Evolutionary conservation across 2,329 filamentous ascomycete genomes (phyloP).

Genomic region (Zasmidium angulare): DNA sequence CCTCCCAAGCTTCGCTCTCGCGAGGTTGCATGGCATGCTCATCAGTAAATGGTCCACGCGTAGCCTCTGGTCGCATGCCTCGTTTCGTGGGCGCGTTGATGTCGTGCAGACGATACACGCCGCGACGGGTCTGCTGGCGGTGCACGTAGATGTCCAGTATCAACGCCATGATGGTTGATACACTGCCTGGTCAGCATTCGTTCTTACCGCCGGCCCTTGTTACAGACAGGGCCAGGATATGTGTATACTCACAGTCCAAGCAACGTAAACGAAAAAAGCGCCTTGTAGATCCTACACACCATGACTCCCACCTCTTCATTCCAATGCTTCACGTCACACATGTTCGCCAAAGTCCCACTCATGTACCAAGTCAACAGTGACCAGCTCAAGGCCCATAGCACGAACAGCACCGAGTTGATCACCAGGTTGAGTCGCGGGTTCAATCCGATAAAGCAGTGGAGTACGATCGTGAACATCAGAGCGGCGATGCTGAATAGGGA

Average conservation of each 20-base stretch:
- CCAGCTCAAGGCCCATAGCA: slow-evolving; percentile 56
- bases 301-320: slow-evolving; percentile 54
- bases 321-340: slow-evolving; percentile 49
- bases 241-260: slow-evolving; percentile 42
- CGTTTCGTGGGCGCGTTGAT: slow-evolving; percentile 31
- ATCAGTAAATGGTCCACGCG: slow-evolving; percentile 30
- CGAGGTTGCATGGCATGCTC: slow-evolving; percentile 17
- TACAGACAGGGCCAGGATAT: neutral
- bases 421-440: slow-evolving; percentile 53
- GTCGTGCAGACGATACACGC: slow-evolving; percentile 51
- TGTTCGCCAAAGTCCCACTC: slow-evolving; percentile 52
- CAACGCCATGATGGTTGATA: slow-evolving; percentile 49
- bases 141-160: slow-evolving; percentile 53
- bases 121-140: slow-evolving; percentile 44
- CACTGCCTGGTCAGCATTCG: slow-evolving; percentile 24
- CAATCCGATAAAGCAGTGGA: slow-evolving; percentile 54
- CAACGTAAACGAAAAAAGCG: slow-evolving; percentile 57
- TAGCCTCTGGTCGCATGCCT: slow-evolving; percentile 27
- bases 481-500: slow-evolving; percentile 54
- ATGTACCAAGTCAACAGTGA: slow-evolving; percentile 56
- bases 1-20: slow-evolving; percentile 36
- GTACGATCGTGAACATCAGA: slow-evolving; percentile 48
- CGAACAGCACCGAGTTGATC: slow-evolving; percentile 49
- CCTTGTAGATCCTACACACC: slow-evolving; percentile 60
- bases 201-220: neutral